Percentiles rank a stretch among this genome's conserved stretches.
Conservation (phyloP, 225 moss, liverwort and hornwort genomes). For the Pseudoscleropodium purum region DNA sequence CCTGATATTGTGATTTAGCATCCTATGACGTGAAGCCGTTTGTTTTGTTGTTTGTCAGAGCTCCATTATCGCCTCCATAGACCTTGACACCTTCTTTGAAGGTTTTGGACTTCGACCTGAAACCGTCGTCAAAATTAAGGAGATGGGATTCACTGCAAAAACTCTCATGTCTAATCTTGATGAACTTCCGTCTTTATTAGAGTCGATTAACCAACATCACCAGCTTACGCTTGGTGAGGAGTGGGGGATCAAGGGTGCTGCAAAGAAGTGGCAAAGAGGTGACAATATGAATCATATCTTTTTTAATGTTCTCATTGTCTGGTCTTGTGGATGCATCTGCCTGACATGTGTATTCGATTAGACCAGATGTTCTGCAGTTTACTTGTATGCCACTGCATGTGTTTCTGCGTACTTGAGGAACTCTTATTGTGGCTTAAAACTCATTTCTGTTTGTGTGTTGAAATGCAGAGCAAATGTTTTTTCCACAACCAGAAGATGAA, state of each 20-base stretch:
- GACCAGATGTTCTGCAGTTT: background rate
- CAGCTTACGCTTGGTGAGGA: conserved; percentile 58
- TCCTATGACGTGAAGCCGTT: conserved; percentile 3
- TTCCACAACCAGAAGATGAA: conserved; percentile 28
- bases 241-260: conserved; percentile 65
- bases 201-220: conserved; percentile 48
- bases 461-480: conserved; percentile 26
- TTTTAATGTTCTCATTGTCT: background rate
- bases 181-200: conserved; percentile 45
- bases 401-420: background rate
- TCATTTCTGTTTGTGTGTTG: background rate
- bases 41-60: conserved; percentile 24
- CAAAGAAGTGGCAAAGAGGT: conserved; percentile 64
- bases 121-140: conserved; percentile 47
- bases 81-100: conserved; percentile 56
- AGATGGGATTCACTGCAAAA: conserved; percentile 55
- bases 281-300: background rate
- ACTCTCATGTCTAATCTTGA: conserved; percentile 52
- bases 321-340: background rate
- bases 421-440: background rate
- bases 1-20: background rate
- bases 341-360: background rate
- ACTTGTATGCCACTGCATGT: background rate
- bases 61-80: conserved; percentile 32
- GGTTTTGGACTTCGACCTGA: conserved; percentile 55